Evolutionary conservation across 1,284 basidiomycete species (phyloP).

Genomic region (Leucoagaricus sp.): DNA sequence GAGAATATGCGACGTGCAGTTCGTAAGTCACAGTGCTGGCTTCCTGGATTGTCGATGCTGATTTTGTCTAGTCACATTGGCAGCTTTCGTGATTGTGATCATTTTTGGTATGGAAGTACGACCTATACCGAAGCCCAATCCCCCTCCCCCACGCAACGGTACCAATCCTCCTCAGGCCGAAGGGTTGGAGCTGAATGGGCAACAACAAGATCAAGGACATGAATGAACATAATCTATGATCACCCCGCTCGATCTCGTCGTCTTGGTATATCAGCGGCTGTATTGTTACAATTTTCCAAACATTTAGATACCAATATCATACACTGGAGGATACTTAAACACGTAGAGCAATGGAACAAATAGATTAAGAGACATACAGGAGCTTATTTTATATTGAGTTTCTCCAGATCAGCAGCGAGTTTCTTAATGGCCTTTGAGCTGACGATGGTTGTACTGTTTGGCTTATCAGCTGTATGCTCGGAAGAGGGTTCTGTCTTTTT

Average conservation of each 20-base stretch:
- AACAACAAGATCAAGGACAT: constrained; percentile 24
- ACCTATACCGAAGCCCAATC: constrained; percentile 39
- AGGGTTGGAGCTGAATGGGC: constrained; percentile 27
- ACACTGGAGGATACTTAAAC: constrained; percentile 8
- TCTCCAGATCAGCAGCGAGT: constrained; percentile 32
- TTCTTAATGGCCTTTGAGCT: constrained; percentile 23
- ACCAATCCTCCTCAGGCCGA: constrained; percentile 24
- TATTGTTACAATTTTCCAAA: constrained; percentile 10
- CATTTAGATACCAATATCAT: constrained; percentile 10
- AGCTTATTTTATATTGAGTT: constrained; percentile 28
- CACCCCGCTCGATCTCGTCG: neutral
- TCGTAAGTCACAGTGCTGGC: constrained; percentile 47
- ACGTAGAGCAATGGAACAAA: neutral
- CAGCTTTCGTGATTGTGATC: constrained; percentile 65
- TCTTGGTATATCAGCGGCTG: constrained; percentile 1
- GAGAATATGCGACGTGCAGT: constrained; percentile 88
- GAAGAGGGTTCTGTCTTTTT: constrained; percentile 4
- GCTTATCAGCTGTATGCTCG: constrained; percentile 15
- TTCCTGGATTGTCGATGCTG: constrained; percentile 2
- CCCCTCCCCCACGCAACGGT: constrained; percentile 24
- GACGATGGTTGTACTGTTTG: constrained; percentile 11
- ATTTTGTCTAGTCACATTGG: constrained; percentile 52
- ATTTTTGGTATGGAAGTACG: constrained; percentile 70
- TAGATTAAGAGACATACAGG: constrained; percentile 4
- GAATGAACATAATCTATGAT: constrained; percentile 24